Evolutionary conservation across 352 stramenopile species (phyloP).

Genomic region (Pythium phragmitis): DNA sequence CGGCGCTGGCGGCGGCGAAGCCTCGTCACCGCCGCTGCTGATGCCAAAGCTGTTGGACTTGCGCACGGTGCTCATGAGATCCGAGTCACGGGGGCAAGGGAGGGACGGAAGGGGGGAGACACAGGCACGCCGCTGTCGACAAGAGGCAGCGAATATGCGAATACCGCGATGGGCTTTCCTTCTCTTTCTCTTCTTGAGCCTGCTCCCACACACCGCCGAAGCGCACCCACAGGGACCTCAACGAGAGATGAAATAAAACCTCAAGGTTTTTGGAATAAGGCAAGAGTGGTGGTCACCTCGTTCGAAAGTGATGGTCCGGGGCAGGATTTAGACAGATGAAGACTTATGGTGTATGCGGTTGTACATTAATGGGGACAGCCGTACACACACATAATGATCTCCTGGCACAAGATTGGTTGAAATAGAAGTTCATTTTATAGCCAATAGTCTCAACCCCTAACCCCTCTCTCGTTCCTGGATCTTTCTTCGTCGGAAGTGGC

Average conservation of each 20-base stretch:
- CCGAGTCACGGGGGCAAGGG: neutral
- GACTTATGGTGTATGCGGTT: neutral
- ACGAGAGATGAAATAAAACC: slow-evolving; percentile 14
- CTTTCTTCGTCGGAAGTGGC: no score
- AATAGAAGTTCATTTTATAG: neutral
- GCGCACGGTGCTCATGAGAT: slow-evolving; percentile 7
- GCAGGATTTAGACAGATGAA: neutral
- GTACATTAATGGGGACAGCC: neutral
- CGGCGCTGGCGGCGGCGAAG: slow-evolving; percentile 13
- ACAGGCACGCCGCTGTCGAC: no score
- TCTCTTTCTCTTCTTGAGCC: slow-evolving; percentile 10
- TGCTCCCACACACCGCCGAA: slow-evolving; percentile 11
- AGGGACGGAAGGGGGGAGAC: neutral
- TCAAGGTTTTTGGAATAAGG: slow-evolving; percentile 16
- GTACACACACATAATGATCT: neutral
- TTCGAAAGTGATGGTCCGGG: slow-evolving; percentile 15
- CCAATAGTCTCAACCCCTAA: no score
- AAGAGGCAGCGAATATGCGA: slow-evolving; percentile 3
- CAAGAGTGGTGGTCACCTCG: slow-evolving; percentile 16
- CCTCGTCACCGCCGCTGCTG: slow-evolving; percentile 5
- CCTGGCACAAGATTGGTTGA: neutral
- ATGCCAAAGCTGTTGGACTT: slow-evolving; percentile 19
- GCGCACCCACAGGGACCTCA: slow-evolving; percentile 7
- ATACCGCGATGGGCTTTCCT: neutral
- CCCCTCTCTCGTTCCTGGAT: no score